Evolutionary conservation across 768 basidiomycete genomes (phyloP).

Genomic region (Suillus tomentosus): DNA sequence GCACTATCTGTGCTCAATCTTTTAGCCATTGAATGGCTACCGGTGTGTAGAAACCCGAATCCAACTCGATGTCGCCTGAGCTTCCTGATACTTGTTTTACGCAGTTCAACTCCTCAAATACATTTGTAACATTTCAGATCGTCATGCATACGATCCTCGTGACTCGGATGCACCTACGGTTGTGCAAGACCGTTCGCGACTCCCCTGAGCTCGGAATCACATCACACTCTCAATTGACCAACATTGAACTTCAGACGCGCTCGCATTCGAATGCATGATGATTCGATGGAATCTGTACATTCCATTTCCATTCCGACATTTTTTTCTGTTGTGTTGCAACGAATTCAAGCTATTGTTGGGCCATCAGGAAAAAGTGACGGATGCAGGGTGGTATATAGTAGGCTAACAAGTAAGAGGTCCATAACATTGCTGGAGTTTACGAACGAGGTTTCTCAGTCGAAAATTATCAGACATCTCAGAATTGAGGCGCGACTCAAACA

Average conservation of each 20-base stretch:
- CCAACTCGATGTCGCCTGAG: background rate
- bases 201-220: background rate
- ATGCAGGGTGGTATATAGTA: background rate
- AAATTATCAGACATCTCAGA: no score
- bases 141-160: background rate
- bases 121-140: background rate
- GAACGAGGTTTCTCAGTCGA: no score
- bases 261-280: background rate
- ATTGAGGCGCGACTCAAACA: no score
- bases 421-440: background rate
- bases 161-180: conserved; percentile 1
- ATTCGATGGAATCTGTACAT: background rate
- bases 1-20: background rate
- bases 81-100: background rate
- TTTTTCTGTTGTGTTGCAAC: background rate
- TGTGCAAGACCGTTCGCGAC: background rate
- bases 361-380: background rate
- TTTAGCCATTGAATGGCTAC: background rate
- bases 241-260: background rate
- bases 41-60: background rate
- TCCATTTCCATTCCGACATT: background rate
- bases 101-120: background rate
- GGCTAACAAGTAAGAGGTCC: background rate
- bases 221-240: background rate
- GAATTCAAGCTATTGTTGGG: background rate